These are phyloP conservation scores for Ogataea thermomethanolica DNA, from an alignment of 805 yeast genomes.

Conservation along the genomic window DNA sequence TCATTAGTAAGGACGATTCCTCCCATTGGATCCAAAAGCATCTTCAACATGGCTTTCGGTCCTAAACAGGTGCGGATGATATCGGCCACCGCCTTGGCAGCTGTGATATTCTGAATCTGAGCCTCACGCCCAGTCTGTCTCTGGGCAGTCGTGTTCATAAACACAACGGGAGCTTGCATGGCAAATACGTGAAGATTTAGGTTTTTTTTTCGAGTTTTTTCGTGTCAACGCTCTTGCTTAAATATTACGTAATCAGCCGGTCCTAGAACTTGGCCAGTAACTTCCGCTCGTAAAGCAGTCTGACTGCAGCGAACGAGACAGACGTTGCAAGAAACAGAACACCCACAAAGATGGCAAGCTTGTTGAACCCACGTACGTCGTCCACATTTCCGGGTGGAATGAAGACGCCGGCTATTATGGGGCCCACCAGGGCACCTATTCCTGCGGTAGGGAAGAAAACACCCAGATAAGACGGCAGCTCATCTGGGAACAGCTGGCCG, in stretches of 20 bases:
- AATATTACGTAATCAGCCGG: background rate
- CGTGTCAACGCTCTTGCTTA: background rate
- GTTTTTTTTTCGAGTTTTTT: constrained; percentile 1
- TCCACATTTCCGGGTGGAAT: constrained; percentile 23
- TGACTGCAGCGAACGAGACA: constrained; percentile 1
- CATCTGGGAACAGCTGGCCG: constrained; percentile 33
- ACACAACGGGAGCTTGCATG: constrained; percentile 84
- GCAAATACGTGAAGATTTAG: background rate
- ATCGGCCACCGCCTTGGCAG: constrained; percentile 99
- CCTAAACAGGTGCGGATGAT: constrained; percentile 97
- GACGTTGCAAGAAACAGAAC: constrained; percentile 25
- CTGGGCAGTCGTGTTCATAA: constrained; percentile 83
- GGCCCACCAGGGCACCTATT: constrained; percentile 34
- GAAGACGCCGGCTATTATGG: constrained; percentile 34
- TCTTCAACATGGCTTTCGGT: constrained; percentile 98
- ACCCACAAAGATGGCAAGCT: constrained; percentile 31
- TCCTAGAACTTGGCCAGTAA: constrained; percentile 3
- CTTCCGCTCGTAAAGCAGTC: constrained; percentile 9
- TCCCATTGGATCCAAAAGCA: constrained; percentile 95
- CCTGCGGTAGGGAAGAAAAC: constrained; percentile 28
- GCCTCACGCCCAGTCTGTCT: constrained; percentile 97
- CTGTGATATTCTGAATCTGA: constrained; percentile 93
- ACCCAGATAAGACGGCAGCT: constrained; percentile 30
- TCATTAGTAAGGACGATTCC: constrained; percentile 97
- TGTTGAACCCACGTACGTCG: constrained; percentile 26